Base-by-base conservation (phyloP, 306 rosid genomes). In the Vigna unguiculata region DNA sequence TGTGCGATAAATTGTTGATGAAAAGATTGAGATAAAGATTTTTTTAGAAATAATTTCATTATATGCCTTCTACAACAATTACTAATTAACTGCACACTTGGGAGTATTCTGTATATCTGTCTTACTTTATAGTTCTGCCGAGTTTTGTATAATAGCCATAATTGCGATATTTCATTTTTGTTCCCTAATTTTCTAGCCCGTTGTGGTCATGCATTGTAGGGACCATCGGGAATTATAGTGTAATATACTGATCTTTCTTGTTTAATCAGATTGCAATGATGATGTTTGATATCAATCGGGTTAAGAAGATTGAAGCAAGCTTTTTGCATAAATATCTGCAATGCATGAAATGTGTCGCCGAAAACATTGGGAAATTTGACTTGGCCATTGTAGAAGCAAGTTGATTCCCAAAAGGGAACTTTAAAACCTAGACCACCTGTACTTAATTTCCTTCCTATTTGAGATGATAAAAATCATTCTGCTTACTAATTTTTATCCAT, bases 261-360 rank as follows among this genome's bases (percentile, higher is more conserved):
- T 85, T 81, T 81, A 63, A 87, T 81, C 94, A 88, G 91, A 85
- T 82, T 85, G 86, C 86, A 83, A 81, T 83, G 92, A 84, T 86
- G 92, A 89, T 83, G 85, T 91, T 87, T 88, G 85, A 84, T 84
- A 75, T 40, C 45, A 40, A 9, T 40, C 85, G 72, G 85, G 80
- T 73, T 80, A 78, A 46, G 83, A 81, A 76, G 89, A 72, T 74
- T 79, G 79, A 82, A 85, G 80, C 80, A 78, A 84, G 66, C 79
- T 78, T 75, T 28, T 84, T 78, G 21, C 82, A 66, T 77, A 49
- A 82, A 78, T 75, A 83, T 82, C 71, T 48, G 61, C 88, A 48
- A 65, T 78, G 41, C 65, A 80, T 77, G 84, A 81, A 24, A 84
- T 74, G 43, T 79, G 83, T 74, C 74, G 80, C 69, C 79, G 81